phyloP scores from a whole-genome alignment of 2,329 filamentous ascomycete genomes.

The Trichothecium sympodiale region DNA sequence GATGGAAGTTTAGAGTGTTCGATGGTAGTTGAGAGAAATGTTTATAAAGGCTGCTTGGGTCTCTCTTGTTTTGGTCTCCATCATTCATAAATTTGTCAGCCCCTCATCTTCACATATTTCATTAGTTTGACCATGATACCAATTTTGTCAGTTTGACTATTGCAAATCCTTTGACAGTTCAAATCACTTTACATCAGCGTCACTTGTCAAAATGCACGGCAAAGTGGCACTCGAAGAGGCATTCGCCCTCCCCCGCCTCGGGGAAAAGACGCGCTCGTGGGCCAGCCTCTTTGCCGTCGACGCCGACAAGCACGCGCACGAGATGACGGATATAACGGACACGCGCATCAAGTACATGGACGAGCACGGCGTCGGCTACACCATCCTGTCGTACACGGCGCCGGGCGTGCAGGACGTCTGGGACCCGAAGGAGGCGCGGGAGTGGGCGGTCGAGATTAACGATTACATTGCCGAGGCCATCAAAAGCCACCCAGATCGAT shows the following conservation, averaged over 20 bases:
- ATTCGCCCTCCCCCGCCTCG: conserved; percentile 46
- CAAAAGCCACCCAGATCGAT: conserved; percentile 24
- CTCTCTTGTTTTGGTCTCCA: too few relatives aligned
- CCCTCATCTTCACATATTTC: too few relatives aligned
- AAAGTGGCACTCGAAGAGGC: conserved; percentile 54
- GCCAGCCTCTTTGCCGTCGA: conserved; percentile 48
- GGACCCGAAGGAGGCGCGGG: conserved; percentile 28
- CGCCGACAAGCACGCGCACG: conserved; percentile 42
- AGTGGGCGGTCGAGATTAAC: conserved; percentile 29
- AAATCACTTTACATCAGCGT: too few relatives aligned
- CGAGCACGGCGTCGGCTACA: conserved; percentile 35
- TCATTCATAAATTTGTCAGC: too few relatives aligned
- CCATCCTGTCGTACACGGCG: conserved; percentile 35
- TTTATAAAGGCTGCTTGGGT: too few relatives aligned
- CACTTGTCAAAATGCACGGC: conserved; percentile 18
- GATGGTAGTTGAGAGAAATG: too few relatives aligned
- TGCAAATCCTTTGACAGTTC: too few relatives aligned
- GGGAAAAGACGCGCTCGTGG: conserved; percentile 50
- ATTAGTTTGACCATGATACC: too few relatives aligned
- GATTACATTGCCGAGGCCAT: conserved; percentile 27
- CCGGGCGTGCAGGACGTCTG: conserved; percentile 35
- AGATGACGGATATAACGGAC: conserved; percentile 35
- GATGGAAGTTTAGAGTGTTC: too few relatives aligned
- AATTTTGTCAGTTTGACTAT: too few relatives aligned
- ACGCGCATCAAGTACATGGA: conserved; percentile 31